Conservation (phyloP, 129 eudicot species). For the sunflower (Helianthus annuus) region HanXRQr2.0-SUNRISE NC_035446.2:68333899-68334398, state of each 20-base stretch:
- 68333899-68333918: too few relatives aligned
- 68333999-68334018: background rate
- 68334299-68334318: background rate
- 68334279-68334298: background rate
- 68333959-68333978: background rate
- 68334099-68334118: background rate
- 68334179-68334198: background rate
- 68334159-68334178: background rate
- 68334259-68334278: background rate
- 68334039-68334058: background rate
- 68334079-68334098: background rate
- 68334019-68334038: background rate
- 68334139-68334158: background rate
- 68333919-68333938: too few relatives aligned
- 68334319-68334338: background rate
- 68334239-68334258: background rate
- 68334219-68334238: too few relatives aligned
- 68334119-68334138: background rate
- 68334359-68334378: slow-evolving; percentile 3
- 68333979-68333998: background rate
- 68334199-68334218: too few relatives aligned
- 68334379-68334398: background rate
- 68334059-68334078: slow-evolving; percentile 6
- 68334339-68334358: slow-evolving; percentile 16
- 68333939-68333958: too few relatives aligned